Evolutionary conservation across 495 filamentous ascomycete species (phyloP).

Genomic region (Hypomontagnella submonticulosa): DNA sequence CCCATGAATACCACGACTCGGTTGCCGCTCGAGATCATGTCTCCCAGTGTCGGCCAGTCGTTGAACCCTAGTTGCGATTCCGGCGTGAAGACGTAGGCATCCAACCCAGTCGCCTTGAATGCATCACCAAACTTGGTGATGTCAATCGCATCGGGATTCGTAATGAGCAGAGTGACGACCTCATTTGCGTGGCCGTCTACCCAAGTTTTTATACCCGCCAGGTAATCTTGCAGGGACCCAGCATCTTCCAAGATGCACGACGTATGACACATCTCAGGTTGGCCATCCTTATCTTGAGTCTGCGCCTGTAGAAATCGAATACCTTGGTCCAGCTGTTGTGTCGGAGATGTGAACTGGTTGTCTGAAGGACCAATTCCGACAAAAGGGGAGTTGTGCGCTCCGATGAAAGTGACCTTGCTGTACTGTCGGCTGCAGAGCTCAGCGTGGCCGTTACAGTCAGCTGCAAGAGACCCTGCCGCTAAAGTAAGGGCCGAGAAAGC

Average conservation of each 20-base stretch:
- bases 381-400: slow-evolving; percentile 85
- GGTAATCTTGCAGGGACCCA: slow-evolving; percentile 73
- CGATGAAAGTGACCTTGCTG: slow-evolving; percentile 81
- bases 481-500: slow-evolving; percentile 37
- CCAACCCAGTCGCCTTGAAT: slow-evolving; percentile 70
- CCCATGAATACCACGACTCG: slow-evolving; percentile 55
- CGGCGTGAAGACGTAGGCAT: slow-evolving; percentile 71
- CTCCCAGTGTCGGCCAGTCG: slow-evolving; percentile 80
- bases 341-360: slow-evolving; percentile 74
- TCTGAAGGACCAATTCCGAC: slow-evolving; percentile 67
- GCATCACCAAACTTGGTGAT: slow-evolving; percentile 69
- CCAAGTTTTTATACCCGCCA: slow-evolving; percentile 72
- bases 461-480: slow-evolving; percentile 35
- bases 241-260: slow-evolving; percentile 76
- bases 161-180: slow-evolving; percentile 82
- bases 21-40: slow-evolving; percentile 69
- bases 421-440: slow-evolving; percentile 78
- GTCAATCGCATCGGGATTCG: slow-evolving; percentile 73
- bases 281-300: slow-evolving; percentile 66
- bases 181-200: slow-evolving; percentile 78
- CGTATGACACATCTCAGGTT: slow-evolving; percentile 69
- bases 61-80: slow-evolving; percentile 68
- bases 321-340: slow-evolving; percentile 78
- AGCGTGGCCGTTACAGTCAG: slow-evolving; percentile 76
- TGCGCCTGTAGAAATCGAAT: slow-evolving; percentile 86